Evolutionary conservation across 768 basidiomycete genomes (phyloP).

Genomic region (Hygrocybe coccinea): DNA sequence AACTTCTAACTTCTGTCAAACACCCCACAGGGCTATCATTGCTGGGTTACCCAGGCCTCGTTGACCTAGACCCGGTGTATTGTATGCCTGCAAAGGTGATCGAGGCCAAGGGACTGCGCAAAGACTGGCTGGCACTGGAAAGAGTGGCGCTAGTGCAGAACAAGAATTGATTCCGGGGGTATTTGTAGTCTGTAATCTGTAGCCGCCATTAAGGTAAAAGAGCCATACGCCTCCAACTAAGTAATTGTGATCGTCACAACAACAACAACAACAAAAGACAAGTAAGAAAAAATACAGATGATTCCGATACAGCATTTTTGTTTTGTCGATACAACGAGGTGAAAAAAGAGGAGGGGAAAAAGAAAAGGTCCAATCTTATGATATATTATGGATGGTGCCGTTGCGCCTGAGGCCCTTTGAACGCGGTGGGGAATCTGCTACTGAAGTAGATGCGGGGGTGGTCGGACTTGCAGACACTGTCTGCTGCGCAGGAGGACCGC

Average conservation of each 20-base stretch:
- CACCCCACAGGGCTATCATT: conserved; percentile 64
- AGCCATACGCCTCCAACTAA: too few species aligned
- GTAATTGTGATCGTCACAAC: background rate
- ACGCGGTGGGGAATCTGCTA: background rate
- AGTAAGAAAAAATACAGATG: too few species aligned
- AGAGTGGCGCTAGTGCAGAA: conserved; percentile 21
- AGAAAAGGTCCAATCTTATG: too few species aligned
- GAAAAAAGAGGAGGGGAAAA: too few species aligned
- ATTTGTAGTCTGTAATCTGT: too few species aligned
- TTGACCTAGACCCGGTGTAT: conserved; percentile 89
- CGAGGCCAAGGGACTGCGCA: conserved; percentile 62
- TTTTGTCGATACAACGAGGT: too few species aligned
- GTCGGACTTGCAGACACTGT: background rate
- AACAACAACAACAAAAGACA: too few species aligned
- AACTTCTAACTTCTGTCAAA: background rate
- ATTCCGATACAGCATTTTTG: too few species aligned
- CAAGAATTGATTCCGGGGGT: too few species aligned
- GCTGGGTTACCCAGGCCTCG: conserved; percentile 78
- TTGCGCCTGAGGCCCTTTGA: background rate
- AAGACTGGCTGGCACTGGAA: conserved; percentile 57
- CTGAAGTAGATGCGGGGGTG: background rate
- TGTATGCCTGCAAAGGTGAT: conserved; percentile 88
- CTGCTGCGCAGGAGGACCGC: background rate
- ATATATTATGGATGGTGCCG: background rate
- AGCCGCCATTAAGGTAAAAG: too few species aligned